phyloP scores from a whole-genome alignment of 768 basidiomycete species.

The Tricholoma furcatifolium region DNA sequence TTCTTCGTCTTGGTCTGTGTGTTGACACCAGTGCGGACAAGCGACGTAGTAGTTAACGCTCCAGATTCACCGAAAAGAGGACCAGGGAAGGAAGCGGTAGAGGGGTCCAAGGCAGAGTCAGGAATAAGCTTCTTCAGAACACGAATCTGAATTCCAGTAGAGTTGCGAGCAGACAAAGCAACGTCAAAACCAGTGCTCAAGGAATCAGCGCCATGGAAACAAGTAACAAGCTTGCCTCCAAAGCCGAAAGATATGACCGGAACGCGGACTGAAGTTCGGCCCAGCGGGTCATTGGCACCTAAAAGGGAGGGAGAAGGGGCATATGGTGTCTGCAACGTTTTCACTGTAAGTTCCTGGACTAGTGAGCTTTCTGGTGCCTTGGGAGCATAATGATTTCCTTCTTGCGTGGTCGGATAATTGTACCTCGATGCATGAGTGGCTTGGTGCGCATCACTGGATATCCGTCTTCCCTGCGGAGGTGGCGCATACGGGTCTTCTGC shows the following conservation, averaged over 20 bases:
- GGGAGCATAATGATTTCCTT: slow-evolving; percentile 14
- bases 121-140: slow-evolving; percentile 69
- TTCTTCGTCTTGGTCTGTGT: slow-evolving; percentile 83
- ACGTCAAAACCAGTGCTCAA: slow-evolving; percentile 77
- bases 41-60: slow-evolving; percentile 49
- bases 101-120: slow-evolving; percentile 55
- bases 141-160: slow-evolving; percentile 68
- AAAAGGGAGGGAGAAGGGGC: slow-evolving; percentile 83
- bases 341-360: slow-evolving; percentile 33
- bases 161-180: slow-evolving; percentile 67
- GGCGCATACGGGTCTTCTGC: slow-evolving; percentile 38
- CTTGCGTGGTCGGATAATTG: slow-evolving; percentile 21
- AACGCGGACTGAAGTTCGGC: slow-evolving; percentile 66
- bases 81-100: slow-evolving; percentile 72
- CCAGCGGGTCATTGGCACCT: slow-evolving; percentile 80
- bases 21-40: slow-evolving; percentile 68
- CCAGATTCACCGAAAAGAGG: slow-evolving; percentile 83
- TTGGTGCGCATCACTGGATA: slow-evolving; percentile 26
- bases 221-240: slow-evolving; percentile 87
- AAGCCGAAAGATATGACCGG: slow-evolving; percentile 91
- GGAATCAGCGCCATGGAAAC: slow-evolving; percentile 74
- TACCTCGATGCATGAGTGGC: slow-evolving; percentile 26
- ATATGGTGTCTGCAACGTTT: slow-evolving; percentile 54
- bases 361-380: slow-evolving; percentile 12
- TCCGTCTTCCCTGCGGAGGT: slow-evolving; percentile 20